Evolutionary conservation across 495 filamentous ascomycete species (phyloP).

Genomic region (Trichoderma virens): DNA sequence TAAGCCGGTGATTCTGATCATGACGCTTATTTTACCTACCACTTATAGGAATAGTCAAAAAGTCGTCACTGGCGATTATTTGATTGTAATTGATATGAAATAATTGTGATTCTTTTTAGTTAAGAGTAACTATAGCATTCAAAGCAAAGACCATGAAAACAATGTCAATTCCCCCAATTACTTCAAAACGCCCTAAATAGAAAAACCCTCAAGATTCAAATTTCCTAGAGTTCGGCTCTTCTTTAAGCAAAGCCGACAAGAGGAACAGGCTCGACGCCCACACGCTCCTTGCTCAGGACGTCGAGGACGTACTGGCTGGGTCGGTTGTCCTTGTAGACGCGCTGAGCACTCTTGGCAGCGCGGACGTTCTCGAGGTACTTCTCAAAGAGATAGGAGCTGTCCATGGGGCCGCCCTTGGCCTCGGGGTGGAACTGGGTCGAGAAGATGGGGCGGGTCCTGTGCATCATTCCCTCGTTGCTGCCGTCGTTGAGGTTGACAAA

Average conservation of each 20-base stretch:
- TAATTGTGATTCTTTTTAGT: no score
- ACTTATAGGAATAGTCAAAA: no score
- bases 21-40: no score
- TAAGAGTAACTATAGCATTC: no score
- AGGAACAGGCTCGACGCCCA: conserved; percentile 70
- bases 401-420: conserved; percentile 90
- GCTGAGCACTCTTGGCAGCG: conserved; percentile 77
- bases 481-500: conserved; percentile 96
- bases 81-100: no score
- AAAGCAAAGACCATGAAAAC: no score
- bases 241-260: conserved; percentile 32
- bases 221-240: background rate
- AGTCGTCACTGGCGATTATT: no score
- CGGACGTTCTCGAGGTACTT: conserved; percentile 84
- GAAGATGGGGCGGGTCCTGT: conserved; percentile 94
- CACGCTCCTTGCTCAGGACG: conserved; percentile 84
- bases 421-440: conserved; percentile 98
- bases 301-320: conserved; percentile 84
- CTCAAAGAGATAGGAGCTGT: conserved; percentile 91
- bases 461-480: conserved; percentile 92
- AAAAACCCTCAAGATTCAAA: background rate
- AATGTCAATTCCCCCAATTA: no score
- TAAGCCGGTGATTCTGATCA: no score
- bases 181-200: no score
- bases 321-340: conserved; percentile 64